phyloP scores from a whole-genome alignment of 805 yeast genomes.

The Candida palmyrensis region DNA sequence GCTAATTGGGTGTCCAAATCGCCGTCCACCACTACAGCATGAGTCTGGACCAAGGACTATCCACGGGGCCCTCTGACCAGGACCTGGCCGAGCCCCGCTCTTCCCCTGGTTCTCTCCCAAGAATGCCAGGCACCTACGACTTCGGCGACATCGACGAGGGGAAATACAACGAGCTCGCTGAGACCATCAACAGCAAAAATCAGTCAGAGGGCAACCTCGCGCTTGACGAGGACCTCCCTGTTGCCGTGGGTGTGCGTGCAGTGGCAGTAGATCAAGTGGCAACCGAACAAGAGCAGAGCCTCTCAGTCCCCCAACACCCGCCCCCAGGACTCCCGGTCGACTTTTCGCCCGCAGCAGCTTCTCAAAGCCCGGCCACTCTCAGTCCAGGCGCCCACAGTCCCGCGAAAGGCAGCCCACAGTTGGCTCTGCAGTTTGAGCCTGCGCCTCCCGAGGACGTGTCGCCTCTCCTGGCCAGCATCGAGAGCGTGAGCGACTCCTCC shows the following conservation, averaged over 20 bases:
- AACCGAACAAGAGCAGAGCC: too few relatives aligned
- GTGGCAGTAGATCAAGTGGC: too few relatives aligned
- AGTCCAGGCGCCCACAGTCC: too few relatives aligned
- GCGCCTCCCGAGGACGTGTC: too few relatives aligned
- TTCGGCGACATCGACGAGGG: conserved; percentile 11
- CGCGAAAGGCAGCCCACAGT: too few relatives aligned
- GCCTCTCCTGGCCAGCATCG: conserved; percentile 1
- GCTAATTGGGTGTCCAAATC: not conserved
- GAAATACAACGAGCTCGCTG: conserved; percentile 9
- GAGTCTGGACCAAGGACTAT: not conserved
- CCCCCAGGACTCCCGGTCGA: not conserved
- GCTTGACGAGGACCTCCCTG: not conserved
- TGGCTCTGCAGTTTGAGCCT: too few relatives aligned
- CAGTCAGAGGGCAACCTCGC: conserved; percentile 1
- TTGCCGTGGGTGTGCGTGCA: not conserved
- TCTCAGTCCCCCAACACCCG: too few relatives aligned
- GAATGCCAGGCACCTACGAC: conserved; percentile 22
- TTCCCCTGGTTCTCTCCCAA: conserved; percentile 11
- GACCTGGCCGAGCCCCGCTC: not conserved
- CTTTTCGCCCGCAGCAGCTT: too few relatives aligned
- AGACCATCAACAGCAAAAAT: conserved; percentile 6
- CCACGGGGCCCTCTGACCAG: not conserved
- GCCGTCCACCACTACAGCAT: not conserved
- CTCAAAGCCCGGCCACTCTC: too few relatives aligned
- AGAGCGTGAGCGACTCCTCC: not conserved